A percentile compares a stretch with the other conserved stretches of the same genome.
phyloP scores from a whole-genome alignment of 768 basidiomycete species.

The Boletellus ananas region DNA sequence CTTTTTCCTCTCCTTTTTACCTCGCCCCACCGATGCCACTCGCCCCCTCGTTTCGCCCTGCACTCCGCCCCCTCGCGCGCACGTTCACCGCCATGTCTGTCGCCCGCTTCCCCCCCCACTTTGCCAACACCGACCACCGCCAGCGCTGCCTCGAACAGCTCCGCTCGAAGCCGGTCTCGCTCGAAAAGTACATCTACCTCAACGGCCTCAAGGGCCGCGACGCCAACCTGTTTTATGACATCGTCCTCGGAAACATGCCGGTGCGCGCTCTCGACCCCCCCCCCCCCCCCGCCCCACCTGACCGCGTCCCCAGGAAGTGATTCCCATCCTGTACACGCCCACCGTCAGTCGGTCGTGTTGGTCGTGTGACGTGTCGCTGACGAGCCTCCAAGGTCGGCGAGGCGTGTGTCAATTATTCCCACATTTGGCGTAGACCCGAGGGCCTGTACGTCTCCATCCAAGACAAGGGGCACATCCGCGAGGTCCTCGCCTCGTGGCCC shows the following conservation, averaged over 20 bases:
- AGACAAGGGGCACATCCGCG: slow-evolving; percentile 60
- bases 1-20: neutral
- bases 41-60: neutral
- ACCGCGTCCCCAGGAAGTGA: slow-evolving; percentile 40
- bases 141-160: slow-evolving; percentile 56
- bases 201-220: slow-evolving; percentile 61
- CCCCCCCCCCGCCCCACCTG: neutral
- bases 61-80: slow-evolving; percentile 9
- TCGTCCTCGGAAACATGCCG: slow-evolving; percentile 57
- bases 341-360: slow-evolving; percentile 40
- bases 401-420: slow-evolving; percentile 66
- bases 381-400: slow-evolving; percentile 52
- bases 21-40: slow-evolving; percentile 4
- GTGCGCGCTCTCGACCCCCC: slow-evolving; percentile 33
- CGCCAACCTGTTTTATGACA: slow-evolving; percentile 61
- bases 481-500: slow-evolving; percentile 54
- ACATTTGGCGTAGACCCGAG: slow-evolving; percentile 64
- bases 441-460: slow-evolving; percentile 60
- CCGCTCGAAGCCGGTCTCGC: slow-evolving; percentile 49
- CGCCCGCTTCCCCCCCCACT: slow-evolving; percentile 44
- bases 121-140: slow-evolving; percentile 48
- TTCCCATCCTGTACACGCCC: slow-evolving; percentile 74
- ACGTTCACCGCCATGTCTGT: slow-evolving; percentile 26
- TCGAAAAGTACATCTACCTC: slow-evolving; percentile 73
- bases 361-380: slow-evolving; percentile 11